Percentiles rank a stretch among this genome's conserved stretches.
These are phyloP conservation scores for Taphrina communis DNA, from an alignment of 1,139 yeast species.

Conservation along the genomic window DNA sequence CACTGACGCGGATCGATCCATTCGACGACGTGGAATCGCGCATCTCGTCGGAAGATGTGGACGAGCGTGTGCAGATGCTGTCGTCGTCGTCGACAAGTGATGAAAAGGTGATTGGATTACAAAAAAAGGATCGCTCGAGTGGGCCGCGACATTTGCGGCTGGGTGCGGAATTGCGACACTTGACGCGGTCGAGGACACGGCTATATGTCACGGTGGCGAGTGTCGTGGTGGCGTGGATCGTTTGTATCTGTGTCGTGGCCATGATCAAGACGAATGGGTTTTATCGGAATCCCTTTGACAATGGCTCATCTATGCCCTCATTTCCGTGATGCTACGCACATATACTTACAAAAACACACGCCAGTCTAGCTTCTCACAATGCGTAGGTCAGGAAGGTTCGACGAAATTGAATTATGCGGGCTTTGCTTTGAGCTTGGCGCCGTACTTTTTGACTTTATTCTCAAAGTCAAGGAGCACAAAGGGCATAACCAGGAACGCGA, in stretches of 20 bases:
- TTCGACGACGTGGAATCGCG: slow-evolving; percentile 12
- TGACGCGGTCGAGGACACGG: slow-evolving; percentile 14
- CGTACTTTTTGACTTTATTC: slow-evolving; percentile 39
- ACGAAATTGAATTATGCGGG: not conserved
- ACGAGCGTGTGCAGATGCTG: not conserved
- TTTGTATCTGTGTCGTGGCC: slow-evolving; percentile 6
- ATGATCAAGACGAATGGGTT: slow-evolving; percentile 8
- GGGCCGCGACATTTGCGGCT: slow-evolving; percentile 13
- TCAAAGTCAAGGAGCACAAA: slow-evolving; percentile 41
- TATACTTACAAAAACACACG: not conserved
- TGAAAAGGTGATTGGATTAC: no score
- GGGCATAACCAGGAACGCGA: slow-evolving; percentile 38
- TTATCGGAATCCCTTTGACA: slow-evolving; percentile 9
- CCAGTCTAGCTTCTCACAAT: not conserved
- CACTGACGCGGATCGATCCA: not conserved
- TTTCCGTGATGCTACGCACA: not conserved
- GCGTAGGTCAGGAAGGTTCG: no score
- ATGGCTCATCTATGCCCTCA: not conserved
- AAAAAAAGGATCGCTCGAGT: not conserved
- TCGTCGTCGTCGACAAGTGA: no score
- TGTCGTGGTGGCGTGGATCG: slow-evolving; percentile 7
- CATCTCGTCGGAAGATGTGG: not conserved
- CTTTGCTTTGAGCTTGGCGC: slow-evolving; percentile 3
- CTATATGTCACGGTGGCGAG: not conserved
- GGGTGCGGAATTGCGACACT: not conserved